These are phyloP conservation scores for Cercophora newfieldiana DNA, from an alignment of 495 filamentous ascomycete genomes.

Conservation along the genomic window DNA sequence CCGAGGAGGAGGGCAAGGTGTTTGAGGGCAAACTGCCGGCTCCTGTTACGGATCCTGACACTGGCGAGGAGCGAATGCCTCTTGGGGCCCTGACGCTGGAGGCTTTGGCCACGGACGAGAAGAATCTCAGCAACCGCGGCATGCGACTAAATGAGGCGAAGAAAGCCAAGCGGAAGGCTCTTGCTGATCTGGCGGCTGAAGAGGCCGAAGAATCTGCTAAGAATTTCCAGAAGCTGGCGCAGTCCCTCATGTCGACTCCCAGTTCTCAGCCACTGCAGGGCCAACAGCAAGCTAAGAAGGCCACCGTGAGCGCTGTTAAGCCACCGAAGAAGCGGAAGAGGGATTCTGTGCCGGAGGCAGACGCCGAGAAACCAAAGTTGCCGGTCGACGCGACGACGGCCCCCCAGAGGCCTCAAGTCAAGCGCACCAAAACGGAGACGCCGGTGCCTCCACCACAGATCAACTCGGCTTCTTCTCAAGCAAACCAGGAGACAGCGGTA, in stretches of 20 bases:
- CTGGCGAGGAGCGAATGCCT: conserved; percentile 47
- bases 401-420: conserved; percentile 39
- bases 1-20: conserved; percentile 64
- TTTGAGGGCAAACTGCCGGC: conserved; percentile 54
- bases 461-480: conserved; percentile 25
- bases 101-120: conserved; percentile 52
- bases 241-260: conserved; percentile 47
- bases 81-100: conserved; percentile 53
- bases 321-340: conserved; percentile 54
- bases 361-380: conserved; percentile 43
- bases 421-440: conserved; percentile 60
- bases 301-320: conserved; percentile 33
- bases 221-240: conserved; percentile 54
- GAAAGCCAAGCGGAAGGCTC: conserved; percentile 77
- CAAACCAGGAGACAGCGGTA: conserved; percentile 46
- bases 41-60: conserved; percentile 47
- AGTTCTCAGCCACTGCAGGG: conserved; percentile 23
- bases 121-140: conserved; percentile 72
- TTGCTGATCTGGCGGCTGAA: conserved; percentile 67
- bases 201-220: conserved; percentile 64
- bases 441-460: conserved; percentile 50
- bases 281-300: conserved; percentile 20
- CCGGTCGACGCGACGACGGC: conserved; percentile 27
- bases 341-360: conserved; percentile 47
- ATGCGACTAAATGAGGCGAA: conserved; percentile 94